Base-by-base conservation (phyloP, 805 yeast species). In the Starmerella floris region DNA sequence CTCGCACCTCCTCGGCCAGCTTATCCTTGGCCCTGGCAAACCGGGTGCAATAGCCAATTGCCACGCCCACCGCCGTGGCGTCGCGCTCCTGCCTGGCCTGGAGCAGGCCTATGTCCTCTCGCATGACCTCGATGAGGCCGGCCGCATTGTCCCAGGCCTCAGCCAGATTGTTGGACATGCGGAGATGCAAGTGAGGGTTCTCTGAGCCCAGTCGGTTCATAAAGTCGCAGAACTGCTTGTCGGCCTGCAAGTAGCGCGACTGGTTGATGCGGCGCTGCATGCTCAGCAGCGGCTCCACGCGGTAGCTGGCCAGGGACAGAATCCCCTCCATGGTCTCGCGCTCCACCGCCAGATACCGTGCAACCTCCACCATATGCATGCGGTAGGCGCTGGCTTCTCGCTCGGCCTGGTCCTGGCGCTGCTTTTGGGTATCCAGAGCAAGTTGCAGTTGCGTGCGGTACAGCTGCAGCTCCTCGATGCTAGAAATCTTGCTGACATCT, bases 81-180 rank as follows among this genome's bases (percentile, higher is more conserved):
- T 13, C 17, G 17, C 15, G 15, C 32, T 30, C 32, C 32, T 30
- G 32, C 20, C 9, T 11, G 15, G n/a, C 10, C 15, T 27, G 19
- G n/a, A 37, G 17, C 16, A 37, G 5, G 4, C 28, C 33, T 4
- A 3, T 28, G 19, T 41, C 44, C 23, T 41, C 44, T 23, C 22
- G 3, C 19, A 26, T 11, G 16, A 41, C 41, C 16, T 41, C 44
- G 21, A 37, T 33, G n/a, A 35, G 19, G 23, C 41, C 17, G 2
- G 33, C 27, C 6, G 39, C 37, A n/a, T 11, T 20, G 26, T 41
- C 44, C 26, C 38, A 23, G 9, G 44, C 44, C 21, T 35, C 31
- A 3, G 28, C 44, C 16, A 37, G 13, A 13, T 28, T 41, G 5
- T 21, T 15, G 2, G 44, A n/a, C 19, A 16, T 23, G 9, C 27